A percentile compares a stretch with the other conserved stretches of the same genome.
phyloP scores from a whole-genome alignment of 1,139 yeast genomes.

The Lodderomyces jiufengensis region DNA sequence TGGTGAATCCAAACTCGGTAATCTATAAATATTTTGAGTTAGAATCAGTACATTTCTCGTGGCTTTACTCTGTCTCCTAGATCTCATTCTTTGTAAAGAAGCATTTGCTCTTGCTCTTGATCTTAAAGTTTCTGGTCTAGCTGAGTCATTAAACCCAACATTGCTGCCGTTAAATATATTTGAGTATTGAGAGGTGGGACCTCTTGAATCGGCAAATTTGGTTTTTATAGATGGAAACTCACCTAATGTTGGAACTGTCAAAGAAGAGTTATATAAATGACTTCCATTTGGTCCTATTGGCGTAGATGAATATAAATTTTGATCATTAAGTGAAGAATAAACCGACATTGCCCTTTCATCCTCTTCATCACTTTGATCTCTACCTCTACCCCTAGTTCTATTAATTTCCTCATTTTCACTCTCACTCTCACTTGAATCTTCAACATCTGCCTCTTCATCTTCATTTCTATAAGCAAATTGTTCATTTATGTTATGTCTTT shows the following conservation, averaged over 20 bases:
- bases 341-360: slow-evolving; percentile 54
- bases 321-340: slow-evolving; percentile 38
- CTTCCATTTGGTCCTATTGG: slow-evolving; percentile 14
- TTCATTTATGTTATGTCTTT: no score
- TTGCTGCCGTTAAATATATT: slow-evolving; percentile 7
- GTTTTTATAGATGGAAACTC: slow-evolving; percentile 40
- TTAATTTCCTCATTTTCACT: slow-evolving; percentile 7
- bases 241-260: slow-evolving; percentile 40
- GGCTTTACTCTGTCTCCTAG: slow-evolving; percentile 54
- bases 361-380: slow-evolving; percentile 33
- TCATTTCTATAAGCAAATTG: slow-evolving; percentile 8
- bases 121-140: slow-evolving; percentile 26
- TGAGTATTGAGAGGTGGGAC: slow-evolving; percentile 2
- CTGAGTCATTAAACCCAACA: slow-evolving; percentile 27
- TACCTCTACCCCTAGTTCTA: slow-evolving; percentile 15
- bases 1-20: slow-evolving; percentile 22
- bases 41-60: slow-evolving; percentile 30
- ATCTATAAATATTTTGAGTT: slow-evolving; percentile 19
- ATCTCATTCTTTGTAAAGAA: slow-evolving; percentile 59
- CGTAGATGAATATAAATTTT: slow-evolving; percentile 19
- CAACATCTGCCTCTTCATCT: slow-evolving; percentile 11
- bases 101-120: slow-evolving; percentile 67
- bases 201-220: slow-evolving; percentile 8
- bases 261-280: slow-evolving; percentile 23
- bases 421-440: slow-evolving; percentile 16